Evolutionary conservation across 2,329 filamentous ascomycete species (phyloP).

Genomic region (Aspergillus awamori): DNA sequence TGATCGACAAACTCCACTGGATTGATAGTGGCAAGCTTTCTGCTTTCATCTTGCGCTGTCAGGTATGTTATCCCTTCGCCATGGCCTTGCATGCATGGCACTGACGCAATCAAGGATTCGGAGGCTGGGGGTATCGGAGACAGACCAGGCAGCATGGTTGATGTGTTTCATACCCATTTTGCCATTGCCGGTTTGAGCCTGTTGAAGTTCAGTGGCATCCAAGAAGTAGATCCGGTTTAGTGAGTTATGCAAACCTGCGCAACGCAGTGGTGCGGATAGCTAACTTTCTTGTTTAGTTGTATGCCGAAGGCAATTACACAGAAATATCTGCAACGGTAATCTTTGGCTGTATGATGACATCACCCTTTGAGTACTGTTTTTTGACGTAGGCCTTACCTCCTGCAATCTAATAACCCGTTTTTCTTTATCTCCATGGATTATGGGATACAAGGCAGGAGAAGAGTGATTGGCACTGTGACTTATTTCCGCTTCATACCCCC

Average conservation of each 20-base stretch:
- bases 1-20: conserved; percentile 88
- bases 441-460: conserved; percentile 75
- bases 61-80: conserved; percentile 51
- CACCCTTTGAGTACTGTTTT: background rate
- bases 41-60: conserved; percentile 81
- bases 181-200: conserved; percentile 86
- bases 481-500: conserved; percentile 46
- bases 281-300: conserved; percentile 52
- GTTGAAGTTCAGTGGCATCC: conserved; percentile 73
- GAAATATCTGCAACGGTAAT: conserved; percentile 55
- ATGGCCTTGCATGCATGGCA: background rate
- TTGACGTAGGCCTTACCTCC: conserved; percentile 50
- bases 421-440: conserved; percentile 53
- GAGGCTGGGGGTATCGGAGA: conserved; percentile 86
- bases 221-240: conserved; percentile 87
- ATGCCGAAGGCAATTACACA: conserved; percentile 71
- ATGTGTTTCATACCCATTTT: conserved; percentile 95
- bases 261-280: background rate
- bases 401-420: conserved; percentile 71
- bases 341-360: background rate
- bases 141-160: conserved; percentile 89
- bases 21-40: conserved; percentile 81
- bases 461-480: conserved; percentile 47
- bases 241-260: conserved; percentile 45
- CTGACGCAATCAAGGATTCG: conserved; percentile 60